phyloP scores from a whole-genome alignment of 2,329 filamentous ascomycete species.

The Aschersonia sp. region DNA sequence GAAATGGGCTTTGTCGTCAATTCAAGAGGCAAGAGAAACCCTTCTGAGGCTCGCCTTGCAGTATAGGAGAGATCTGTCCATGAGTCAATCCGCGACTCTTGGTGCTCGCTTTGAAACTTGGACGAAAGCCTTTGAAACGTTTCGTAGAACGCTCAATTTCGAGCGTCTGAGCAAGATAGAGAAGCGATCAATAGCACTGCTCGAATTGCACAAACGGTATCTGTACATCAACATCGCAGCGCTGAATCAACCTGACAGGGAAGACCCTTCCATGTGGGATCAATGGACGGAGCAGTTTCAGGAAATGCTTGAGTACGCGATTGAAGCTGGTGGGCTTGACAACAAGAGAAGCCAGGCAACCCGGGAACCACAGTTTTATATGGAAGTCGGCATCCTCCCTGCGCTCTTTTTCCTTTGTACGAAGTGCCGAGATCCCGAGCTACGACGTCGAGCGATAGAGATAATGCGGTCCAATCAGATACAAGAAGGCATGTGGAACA shows the following conservation, averaged over 20 bases:
- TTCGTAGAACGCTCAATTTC: background rate
- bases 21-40: slow-evolving; percentile 2
- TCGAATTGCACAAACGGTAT: slow-evolving; percentile 3
- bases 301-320: slow-evolving; percentile 2
- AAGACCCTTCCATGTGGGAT: slow-evolving; percentile 3
- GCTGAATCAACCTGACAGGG: background rate
- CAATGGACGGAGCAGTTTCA: slow-evolving; percentile 2
- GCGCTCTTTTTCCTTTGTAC: slow-evolving; percentile 1
- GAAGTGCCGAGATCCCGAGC: slow-evolving; percentile 3
- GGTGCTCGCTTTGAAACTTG: background rate
- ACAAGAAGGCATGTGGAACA: slow-evolving; percentile 4
- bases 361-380: slow-evolving; percentile 2
- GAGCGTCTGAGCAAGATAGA: background rate
- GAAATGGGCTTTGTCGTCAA: slow-evolving; percentile 1
- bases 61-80: slow-evolving; percentile 1
- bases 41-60: slow-evolving; percentile 1
- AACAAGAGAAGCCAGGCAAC: background rate
- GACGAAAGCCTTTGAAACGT: slow-evolving; percentile 1
- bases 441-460: slow-evolving; percentile 1
- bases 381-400: slow-evolving; percentile 2
- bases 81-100: background rate
- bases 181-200: slow-evolving; percentile 1
- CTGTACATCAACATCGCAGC: slow-evolving; percentile 3
- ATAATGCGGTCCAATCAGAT: slow-evolving; percentile 1
- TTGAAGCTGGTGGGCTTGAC: background rate